Base-by-base conservation (phyloP, 352 stramenopile species). In the Hyaloperonospora brassicae region DNA sequence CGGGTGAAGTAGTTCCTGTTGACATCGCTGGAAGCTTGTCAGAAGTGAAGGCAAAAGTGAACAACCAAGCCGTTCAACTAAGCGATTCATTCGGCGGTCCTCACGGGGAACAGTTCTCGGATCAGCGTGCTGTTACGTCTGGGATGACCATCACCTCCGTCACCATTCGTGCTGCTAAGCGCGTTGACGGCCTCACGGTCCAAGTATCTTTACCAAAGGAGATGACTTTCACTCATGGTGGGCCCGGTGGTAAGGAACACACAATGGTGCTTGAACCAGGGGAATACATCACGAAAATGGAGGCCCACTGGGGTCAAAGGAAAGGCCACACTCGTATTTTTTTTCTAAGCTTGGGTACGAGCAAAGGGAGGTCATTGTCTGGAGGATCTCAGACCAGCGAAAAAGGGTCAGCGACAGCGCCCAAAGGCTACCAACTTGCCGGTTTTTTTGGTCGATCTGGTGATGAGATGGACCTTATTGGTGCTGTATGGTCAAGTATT, bases 401-500 rank as follows among this genome's bases (percentile, higher is more conserved):
- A 21, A 47, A 47, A 27, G 27, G 25, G 22, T 42, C 39, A 10
- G 41, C 38, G 5, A 47, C 21, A 42, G 50, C 50, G 8, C 50
- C 50, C 11, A 13, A 50, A 13, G 50, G 50, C 2, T 49, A 44
- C 23, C 50, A 56, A 17, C 50, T 56, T 8, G 50, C 9, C 11
- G 50, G 50, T 1, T 56, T 56, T 40, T 56, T 56, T 44, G 50
- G 50, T 50, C 50, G 50, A 2, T 31, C n/a, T 25, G 40, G 50
- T 31, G 40, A 49, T 22, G 40, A 56, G 36, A 48, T 56, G 1
- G 48, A 54, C 48, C 27, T 54, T 5, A 35, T 54, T 30, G 41
- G 10, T 23, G 55, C 56, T 0, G 45, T 68, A 11, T 68, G 61
- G 61, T 47, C 61, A 5, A 68, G 61, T 12, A 64, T 68, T 53